Percentiles rank a stretch among this genome's conserved stretches.
These are phyloP conservation scores for Lentinus tigrinus DNA, from an alignment of 768 basidiomycete species.

Conservation along the genomic window DNA sequence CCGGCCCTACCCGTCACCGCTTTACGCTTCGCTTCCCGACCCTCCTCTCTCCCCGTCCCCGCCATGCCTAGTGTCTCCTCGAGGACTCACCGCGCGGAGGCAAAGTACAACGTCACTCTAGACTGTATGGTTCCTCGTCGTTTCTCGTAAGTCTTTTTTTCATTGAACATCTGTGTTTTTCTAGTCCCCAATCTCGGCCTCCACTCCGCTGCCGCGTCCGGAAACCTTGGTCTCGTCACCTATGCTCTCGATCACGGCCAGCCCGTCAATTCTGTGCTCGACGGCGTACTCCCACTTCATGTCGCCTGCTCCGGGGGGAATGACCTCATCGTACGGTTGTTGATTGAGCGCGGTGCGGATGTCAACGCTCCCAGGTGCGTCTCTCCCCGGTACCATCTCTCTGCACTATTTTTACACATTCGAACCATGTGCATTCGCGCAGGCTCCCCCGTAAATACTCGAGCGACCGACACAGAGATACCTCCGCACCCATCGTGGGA, in stretches of 20 bases:
- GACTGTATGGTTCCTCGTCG: constrained; percentile 41
- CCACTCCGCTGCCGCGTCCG: constrained; percentile 75
- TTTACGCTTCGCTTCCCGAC: background rate
- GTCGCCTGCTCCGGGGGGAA: constrained; percentile 92
- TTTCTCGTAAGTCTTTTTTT: background rate
- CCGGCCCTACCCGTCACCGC: background rate
- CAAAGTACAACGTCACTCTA: constrained; percentile 53
- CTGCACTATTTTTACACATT: background rate
- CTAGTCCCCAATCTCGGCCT: constrained; percentile 75
- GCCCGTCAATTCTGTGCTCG: constrained; percentile 92
- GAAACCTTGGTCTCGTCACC: constrained; percentile 89
- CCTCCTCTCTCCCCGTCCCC: background rate
- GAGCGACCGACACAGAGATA: constrained; percentile 62
- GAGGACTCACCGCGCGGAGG: constrained; percentile 38
- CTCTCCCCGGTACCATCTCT: constrained; percentile 1
- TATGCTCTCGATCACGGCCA: constrained; percentile 94
- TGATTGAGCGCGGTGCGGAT: constrained; percentile 95
- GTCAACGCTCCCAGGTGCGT: constrained; percentile 90
- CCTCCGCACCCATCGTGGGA: constrained; percentile 70
- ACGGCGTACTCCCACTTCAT: constrained; percentile 95
- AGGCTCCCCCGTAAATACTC: constrained; percentile 78
- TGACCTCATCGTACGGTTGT: constrained; percentile 80
- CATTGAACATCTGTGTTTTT: background rate
- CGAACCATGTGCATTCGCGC: constrained; percentile 1
- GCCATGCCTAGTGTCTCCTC: constrained; percentile 36